These are phyloP conservation scores for Suillus subaureus DNA, from an alignment of 768 basidiomycete species.

Conservation along the genomic window DNA sequence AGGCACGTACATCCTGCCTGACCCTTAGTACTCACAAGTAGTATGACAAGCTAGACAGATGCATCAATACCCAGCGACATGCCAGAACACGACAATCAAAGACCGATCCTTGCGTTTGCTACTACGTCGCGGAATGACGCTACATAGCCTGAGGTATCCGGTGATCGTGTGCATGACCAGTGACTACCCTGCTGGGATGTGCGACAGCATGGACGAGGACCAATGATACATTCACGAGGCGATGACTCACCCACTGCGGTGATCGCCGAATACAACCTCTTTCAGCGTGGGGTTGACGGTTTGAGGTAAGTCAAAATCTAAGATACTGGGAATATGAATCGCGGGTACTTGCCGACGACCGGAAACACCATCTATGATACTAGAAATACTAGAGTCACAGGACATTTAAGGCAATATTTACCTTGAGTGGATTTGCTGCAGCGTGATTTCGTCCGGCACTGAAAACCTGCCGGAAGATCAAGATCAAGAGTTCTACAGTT, in stretches of 20 bases:
- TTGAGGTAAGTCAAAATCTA: not conserved
- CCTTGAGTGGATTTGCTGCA: not conserved
- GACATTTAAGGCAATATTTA: not conserved
- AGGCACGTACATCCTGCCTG: not conserved
- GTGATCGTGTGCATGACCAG: not conserved
- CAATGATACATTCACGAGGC: not conserved
- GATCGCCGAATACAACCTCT: slow-evolving; percentile 4
- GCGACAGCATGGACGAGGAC: not conserved
- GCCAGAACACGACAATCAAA: not conserved
- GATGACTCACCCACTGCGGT: not conserved
- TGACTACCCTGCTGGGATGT: not conserved
- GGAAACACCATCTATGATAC: not conserved
- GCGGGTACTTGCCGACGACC: not conserved
- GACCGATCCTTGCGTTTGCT: not conserved
- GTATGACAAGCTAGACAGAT: not conserved
- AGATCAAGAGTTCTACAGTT: not conserved
- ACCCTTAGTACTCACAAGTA: not conserved
- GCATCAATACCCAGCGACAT: not conserved
- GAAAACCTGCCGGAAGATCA: not conserved
- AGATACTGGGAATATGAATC: not conserved
- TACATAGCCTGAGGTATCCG: too few relatives aligned
- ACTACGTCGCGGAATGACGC: not conserved
- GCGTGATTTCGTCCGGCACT: not conserved
- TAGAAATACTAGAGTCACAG: not conserved
- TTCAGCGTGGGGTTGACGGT: not conserved